Evolutionary conservation across 2,329 filamentous ascomycete species (phyloP).

Genomic region (Ceratocystis smalleyi): DNA sequence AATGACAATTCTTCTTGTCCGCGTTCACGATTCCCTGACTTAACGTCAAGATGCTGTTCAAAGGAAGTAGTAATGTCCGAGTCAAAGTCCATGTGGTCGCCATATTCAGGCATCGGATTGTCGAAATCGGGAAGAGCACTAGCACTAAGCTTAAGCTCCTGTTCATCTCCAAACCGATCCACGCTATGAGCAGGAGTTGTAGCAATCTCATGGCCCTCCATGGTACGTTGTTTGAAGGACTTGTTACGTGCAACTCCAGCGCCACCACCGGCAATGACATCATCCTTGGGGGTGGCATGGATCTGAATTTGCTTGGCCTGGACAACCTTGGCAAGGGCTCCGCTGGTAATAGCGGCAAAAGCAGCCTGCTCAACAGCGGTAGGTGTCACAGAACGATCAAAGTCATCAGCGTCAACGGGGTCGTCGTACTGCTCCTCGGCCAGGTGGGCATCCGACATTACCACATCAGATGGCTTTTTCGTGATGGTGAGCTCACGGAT

Average conservation of each 20-base stretch:
- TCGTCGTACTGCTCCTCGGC: conserved; percentile 4
- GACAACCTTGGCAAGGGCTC: conserved; percentile 38
- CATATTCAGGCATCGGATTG: conserved; percentile 64
- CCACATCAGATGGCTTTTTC: conserved; percentile 10
- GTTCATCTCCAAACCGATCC: conserved; percentile 36
- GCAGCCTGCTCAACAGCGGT: conserved; percentile 34
- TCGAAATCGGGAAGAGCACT: conserved; percentile 53
- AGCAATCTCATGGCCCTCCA: conserved; percentile 39
- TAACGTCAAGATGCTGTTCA: conserved; percentile 45
- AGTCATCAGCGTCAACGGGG: background rate
- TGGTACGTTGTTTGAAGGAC: conserved; percentile 51
- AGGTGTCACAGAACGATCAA: conserved; percentile 28
- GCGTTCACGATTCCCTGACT: conserved; percentile 20
- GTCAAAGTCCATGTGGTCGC: conserved; percentile 46
- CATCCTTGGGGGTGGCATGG: conserved; percentile 22
- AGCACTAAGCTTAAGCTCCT: conserved; percentile 41
- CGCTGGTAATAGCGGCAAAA: conserved; percentile 37
- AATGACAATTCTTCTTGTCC: conserved; percentile 13
- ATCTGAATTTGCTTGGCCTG: conserved; percentile 29
- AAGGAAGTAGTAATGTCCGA: conserved; percentile 76
- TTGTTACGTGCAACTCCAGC: conserved; percentile 43
- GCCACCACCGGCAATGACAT: conserved; percentile 17
- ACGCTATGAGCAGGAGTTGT: conserved; percentile 44
- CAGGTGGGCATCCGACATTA: background rate
- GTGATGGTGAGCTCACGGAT: conserved; percentile 15